A percentile compares a stretch with the other conserved stretches of the same genome.
phyloP scores from a whole-genome alignment of 441 rosid species.

The Biscutella laevigata region DNA sequence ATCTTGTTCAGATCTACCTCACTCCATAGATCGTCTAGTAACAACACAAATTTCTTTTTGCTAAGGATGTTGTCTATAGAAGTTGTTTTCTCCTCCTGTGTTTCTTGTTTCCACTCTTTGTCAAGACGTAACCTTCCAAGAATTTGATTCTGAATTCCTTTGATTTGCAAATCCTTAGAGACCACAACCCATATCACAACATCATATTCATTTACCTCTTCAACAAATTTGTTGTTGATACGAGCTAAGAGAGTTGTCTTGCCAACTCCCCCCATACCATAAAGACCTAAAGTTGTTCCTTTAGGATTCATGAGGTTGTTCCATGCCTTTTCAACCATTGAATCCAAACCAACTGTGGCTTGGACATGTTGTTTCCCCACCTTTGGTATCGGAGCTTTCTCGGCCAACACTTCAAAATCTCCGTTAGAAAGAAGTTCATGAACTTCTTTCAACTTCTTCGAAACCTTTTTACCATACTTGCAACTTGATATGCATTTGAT shows the following conservation, averaged over 20 bases:
- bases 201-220: neutral
- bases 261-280: conserved; percentile 38
- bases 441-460: too few relatives aligned
- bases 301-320: neutral
- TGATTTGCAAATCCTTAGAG: conserved; percentile 1
- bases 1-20: neutral
- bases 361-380: neutral
- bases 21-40: conserved; percentile 3
- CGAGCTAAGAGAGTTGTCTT: conserved; percentile 30
- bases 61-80: neutral
- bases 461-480: too few relatives aligned
- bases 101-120: conserved; percentile 6
- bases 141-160: conserved; percentile 21
- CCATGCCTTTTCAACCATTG: conserved; percentile 17
- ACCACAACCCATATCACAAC: too few relatives aligned
- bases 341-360: conserved; percentile 17
- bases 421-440: too few relatives aligned
- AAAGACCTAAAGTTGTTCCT: too few relatives aligned
- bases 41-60: neutral
- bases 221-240: conserved; percentile 22
- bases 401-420: too few relatives aligned
- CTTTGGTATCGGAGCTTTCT: neutral
- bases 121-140: neutral
- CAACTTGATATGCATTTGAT: too few relatives aligned
- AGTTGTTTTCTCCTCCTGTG: neutral